Evolutionary conservation across 495 filamentous ascomycete species (phyloP).

Genomic region (Penicillium desertorum): DNA sequence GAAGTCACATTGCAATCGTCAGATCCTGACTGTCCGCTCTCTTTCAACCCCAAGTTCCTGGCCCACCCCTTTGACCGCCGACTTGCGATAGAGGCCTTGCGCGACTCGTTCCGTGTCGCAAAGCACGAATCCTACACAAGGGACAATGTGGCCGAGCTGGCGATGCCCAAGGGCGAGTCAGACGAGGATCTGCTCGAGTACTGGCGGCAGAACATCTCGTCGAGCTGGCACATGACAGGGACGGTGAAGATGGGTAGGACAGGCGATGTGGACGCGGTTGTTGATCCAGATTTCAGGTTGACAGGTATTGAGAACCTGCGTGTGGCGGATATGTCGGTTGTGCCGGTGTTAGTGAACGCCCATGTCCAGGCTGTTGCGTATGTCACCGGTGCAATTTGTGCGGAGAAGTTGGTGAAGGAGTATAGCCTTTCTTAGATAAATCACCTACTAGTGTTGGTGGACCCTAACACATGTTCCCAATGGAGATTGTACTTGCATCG

Average conservation of each 20-base stretch:
- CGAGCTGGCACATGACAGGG: conserved; percentile 50
- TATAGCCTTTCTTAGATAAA: conserved; percentile 17
- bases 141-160: conserved; percentile 31
- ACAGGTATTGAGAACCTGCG: conserved; percentile 54
- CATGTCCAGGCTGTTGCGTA: conserved; percentile 33
- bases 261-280: conserved; percentile 32
- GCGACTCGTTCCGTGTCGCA: conserved; percentile 39
- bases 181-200: conserved; percentile 58
- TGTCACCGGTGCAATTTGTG: conserved; percentile 26
- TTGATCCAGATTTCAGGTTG: conserved; percentile 54
- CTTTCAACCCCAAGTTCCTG: conserved; percentile 56
- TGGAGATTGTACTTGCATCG: not conserved
- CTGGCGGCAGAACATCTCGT: conserved; percentile 38
- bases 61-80: conserved; percentile 55
- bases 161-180: conserved; percentile 43
- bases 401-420: conserved; percentile 28
- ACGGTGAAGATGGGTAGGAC: conserved; percentile 57
- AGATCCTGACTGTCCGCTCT: conserved; percentile 48
- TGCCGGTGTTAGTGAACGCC: conserved; percentile 48
- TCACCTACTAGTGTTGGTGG: not conserved
- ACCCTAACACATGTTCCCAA: too few relatives aligned
- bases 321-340: conserved; percentile 59
- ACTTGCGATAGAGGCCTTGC: conserved; percentile 52
- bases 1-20: conserved; percentile 52
- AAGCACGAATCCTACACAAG: conserved; percentile 26